Percentiles rank a stretch among this genome's conserved stretches.
Conservation (phyloP, 805 yeast genomes). For the Wickerhamomyces silvicola region DNA sequence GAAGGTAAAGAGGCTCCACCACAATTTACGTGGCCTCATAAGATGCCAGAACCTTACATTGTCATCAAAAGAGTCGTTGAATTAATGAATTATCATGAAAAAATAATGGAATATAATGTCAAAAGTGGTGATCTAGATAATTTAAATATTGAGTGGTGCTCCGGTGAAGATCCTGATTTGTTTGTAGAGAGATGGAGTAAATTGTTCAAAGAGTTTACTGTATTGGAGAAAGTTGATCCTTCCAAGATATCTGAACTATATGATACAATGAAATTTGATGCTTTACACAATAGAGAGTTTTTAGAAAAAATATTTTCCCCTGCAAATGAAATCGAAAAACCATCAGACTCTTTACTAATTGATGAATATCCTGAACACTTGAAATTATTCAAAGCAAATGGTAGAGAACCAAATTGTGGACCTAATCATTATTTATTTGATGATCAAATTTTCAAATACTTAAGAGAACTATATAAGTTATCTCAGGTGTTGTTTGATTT, state of each 20-base stretch:
- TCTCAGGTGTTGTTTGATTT: conserved; percentile 94
- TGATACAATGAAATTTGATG: conserved; percentile 98
- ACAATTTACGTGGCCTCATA: conserved; percentile 97
- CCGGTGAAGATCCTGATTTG: conserved; percentile 87
- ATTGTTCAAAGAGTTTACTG: conserved; percentile 81
- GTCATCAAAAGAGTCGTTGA: conserved; percentile 94
- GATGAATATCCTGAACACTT: conserved; percentile 24
- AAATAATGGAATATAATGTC: conserved; percentile 77
- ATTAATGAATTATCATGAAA: conserved; percentile 85
- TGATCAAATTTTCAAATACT: conserved; percentile 67
- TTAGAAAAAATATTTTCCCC: conserved; percentile 77
- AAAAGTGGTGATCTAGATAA: conserved; percentile 54
- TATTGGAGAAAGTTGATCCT: conserved; percentile 95
- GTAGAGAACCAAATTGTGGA: conserved; percentile 9
- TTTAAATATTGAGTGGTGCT: conserved; percentile 87
- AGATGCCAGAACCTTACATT: conserved; percentile 94
- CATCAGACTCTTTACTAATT: conserved; percentile 21
- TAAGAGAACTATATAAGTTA: conserved; percentile 82
- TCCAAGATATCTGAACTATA: conserved; percentile 93
- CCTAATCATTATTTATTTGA: conserved; percentile 55
- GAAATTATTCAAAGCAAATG: conserved; percentile 17
- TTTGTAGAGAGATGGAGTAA: conserved; percentile 98
- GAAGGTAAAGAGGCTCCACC: conserved; percentile 97
- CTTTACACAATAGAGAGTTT: conserved; percentile 88
- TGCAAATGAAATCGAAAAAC: conserved; percentile 35